Evolutionary conservation across 306 rosid genomes (phyloP).

Genomic region (Echinosophora koreensis): DNA sequence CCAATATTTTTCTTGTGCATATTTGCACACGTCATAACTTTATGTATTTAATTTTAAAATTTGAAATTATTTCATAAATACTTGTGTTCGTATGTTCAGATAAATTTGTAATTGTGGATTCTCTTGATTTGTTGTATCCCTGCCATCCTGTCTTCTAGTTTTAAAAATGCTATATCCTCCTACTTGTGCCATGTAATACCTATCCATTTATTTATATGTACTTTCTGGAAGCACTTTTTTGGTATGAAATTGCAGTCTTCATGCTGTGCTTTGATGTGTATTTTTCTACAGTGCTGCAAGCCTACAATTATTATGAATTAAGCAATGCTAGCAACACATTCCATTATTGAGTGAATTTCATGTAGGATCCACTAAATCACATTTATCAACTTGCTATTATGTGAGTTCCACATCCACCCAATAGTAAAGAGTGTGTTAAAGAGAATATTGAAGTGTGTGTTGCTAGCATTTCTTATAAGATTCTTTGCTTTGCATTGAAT

Average conservation of each 20-base stretch:
- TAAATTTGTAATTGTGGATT: neutral
- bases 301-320: neutral
- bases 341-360: too few relatives aligned
- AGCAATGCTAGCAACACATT: too few relatives aligned
- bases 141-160: neutral
- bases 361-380: too few relatives aligned
- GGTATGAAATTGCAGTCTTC: neutral
- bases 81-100: neutral
- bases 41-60: neutral
- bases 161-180: neutral
- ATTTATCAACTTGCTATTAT: too few relatives aligned
- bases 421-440: too few relatives aligned
- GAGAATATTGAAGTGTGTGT: too few relatives aligned
- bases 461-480: too few relatives aligned
- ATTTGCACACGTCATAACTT: neutral
- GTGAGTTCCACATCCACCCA: too few relatives aligned
- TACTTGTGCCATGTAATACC: neutral
- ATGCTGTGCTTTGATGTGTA: neutral
- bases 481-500: too few relatives aligned
- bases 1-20: neutral
- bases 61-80: neutral
- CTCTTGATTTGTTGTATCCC: neutral
- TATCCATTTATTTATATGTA: neutral
- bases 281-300: neutral
- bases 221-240: slow-evolving; percentile 20